Evolutionary conservation across 768 basidiomycete genomes (phyloP), one percentile per base, ranked within the genome.

Genomic region (Kwoniella botswanensis): DNA sequence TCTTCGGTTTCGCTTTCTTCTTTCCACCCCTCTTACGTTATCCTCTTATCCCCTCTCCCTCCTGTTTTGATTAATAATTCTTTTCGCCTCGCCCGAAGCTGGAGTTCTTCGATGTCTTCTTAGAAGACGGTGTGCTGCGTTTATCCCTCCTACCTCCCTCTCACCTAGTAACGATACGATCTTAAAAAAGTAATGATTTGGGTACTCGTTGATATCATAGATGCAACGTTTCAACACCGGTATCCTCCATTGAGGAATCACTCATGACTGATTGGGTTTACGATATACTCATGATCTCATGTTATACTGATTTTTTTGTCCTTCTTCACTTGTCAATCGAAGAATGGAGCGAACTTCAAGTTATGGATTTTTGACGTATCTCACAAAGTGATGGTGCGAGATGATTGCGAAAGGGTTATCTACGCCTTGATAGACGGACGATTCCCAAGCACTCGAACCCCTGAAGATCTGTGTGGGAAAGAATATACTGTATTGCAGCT

Each of bases 41-140:
- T 26, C 22, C 43, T 53, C 65, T 62, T 53, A 7, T 35, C 35
- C 35, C 2, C 22, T 22, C 35, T 43, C 46, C 53, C 21, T 59
- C 41, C 41, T 46, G 24, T 54, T 60, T 18, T 50, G 22, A 13
- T 64, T 46, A 42, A 52, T 6, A n/a, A 54, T 67, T 58, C 57
- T 56, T 29, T 63, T 69, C 74, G 77, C 75, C 77, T 65, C 75
- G 75, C 77, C 76, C 77, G 68, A 72, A 75, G 72, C 70, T 74
- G 69, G 44, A 61, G 68, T 65, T 78, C 73, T 76, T 68, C 66
- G 77, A 72, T 79, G 77, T 79, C 77, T 76, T 74, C 71, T 65
- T 63, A 66, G 71, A 74, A 75, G 77, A 79, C 77, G 77, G 77
- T 76, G 75, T 76, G 77, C 77, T 79, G 77, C 77, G 77, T 57